These are phyloP conservation scores for Annulohypoxylon stygium DNA, from an alignment of 495 filamentous ascomycete species.

Conservation along the genomic window DNA sequence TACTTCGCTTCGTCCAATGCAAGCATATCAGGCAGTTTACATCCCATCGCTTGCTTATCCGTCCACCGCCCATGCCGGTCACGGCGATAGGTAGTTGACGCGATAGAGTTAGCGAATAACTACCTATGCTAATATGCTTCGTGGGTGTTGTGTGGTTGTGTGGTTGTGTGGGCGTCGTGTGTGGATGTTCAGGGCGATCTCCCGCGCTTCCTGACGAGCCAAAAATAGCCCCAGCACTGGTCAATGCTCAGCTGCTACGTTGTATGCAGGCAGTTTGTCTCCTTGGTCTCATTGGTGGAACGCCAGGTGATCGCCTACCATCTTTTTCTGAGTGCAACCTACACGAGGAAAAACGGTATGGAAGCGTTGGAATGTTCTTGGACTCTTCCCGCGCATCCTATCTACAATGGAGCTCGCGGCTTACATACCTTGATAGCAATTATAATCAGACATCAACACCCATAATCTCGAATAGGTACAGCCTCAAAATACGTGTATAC, in stretches of 20 bases:
- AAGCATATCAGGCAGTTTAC: conserved; percentile 35
- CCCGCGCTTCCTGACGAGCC: conserved; percentile 46
- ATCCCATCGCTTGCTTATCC: conserved; percentile 12
- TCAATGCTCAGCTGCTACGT: conserved; percentile 43
- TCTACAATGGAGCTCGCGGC: neutral
- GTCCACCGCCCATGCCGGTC: conserved; percentile 12
- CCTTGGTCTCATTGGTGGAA: conserved; percentile 33
- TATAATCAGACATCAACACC: neutral
- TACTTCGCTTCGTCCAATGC: conserved; percentile 12
- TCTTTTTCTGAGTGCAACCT: conserved; percentile 24
- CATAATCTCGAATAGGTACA: neutral
- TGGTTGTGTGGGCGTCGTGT: neutral
- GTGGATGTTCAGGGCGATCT: conserved; percentile 32
- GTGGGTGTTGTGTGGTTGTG: neutral
- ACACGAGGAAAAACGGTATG: conserved; percentile 16
- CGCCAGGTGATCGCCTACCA: conserved; percentile 29
- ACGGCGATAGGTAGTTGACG: conserved; percentile 36
- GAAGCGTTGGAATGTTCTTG: conserved; percentile 31
- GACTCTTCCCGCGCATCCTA: conserved; percentile 38
- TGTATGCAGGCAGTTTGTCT: conserved; percentile 42
- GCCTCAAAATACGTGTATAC: neutral
- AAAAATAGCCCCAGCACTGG: conserved; percentile 42
- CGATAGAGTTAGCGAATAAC: conserved; percentile 25
- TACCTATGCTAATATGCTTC: neutral
- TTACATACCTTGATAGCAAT: conserved; percentile 2